These are phyloP conservation scores for Apophysomyces elegans DNA, from an alignment of 371 early-diverging fungal genomes.

Conservation along the genomic window DNA sequence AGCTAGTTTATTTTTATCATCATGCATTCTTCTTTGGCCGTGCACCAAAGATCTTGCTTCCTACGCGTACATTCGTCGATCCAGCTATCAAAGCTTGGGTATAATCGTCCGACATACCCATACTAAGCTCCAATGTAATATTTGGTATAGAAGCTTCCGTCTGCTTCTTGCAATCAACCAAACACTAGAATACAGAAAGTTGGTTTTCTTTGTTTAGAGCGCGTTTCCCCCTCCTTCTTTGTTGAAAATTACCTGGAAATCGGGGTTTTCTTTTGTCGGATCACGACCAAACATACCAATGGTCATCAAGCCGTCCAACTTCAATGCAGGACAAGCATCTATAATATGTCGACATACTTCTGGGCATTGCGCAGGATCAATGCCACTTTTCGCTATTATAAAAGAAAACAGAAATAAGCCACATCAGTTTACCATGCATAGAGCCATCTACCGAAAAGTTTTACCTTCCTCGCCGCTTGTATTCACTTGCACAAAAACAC, in stretches of 20 bases:
- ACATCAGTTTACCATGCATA: conserved; percentile 3
- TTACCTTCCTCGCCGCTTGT: conserved; percentile 90
- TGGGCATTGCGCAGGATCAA: conserved; percentile 52
- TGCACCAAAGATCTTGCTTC: conserved; percentile 88
- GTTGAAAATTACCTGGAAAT: conserved; percentile 68
- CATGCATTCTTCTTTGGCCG: conserved; percentile 38
- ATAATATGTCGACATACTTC: conserved; percentile 67
- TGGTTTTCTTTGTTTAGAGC: background rate
- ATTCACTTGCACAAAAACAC: conserved; percentile 92
- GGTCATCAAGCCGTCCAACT: conserved; percentile 91
- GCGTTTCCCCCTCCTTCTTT: background rate
- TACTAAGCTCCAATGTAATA: conserved; percentile 77
- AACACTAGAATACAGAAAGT: conserved; percentile 24
- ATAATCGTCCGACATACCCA: conserved; percentile 98
- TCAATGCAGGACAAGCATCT: conserved; percentile 68
- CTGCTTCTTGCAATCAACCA: conserved; percentile 46
- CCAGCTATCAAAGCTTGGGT: conserved; percentile 81
- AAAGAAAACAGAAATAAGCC: conserved; percentile 3
- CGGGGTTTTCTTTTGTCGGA: conserved; percentile 73
- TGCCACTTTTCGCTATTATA: conserved; percentile 81
- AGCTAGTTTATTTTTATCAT: background rate
- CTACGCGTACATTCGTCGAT: conserved; percentile 91
- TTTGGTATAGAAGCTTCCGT: conserved; percentile 33
- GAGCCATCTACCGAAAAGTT: conserved; percentile 1
- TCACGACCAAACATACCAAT: conserved; percentile 81